Evolutionary conservation across 225 moss, liverwort and hornwort species (phyloP).

Genomic region (Rhytidiadelphus loreus): DNA sequence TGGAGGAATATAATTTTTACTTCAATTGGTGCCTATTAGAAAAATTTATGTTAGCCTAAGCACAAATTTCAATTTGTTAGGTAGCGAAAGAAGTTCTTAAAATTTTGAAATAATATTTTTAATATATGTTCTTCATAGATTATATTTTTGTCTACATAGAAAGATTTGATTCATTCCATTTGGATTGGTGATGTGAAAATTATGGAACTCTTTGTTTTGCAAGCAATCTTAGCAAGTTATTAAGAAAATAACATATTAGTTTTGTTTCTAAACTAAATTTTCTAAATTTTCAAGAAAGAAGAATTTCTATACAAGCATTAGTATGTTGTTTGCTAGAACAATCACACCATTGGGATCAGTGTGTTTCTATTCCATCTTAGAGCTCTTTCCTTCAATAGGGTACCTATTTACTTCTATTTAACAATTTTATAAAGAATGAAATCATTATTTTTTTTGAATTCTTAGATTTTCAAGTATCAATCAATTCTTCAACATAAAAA

Average conservation of each 20-base stretch:
- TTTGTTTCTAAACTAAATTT: no score
- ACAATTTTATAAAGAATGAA: background rate
- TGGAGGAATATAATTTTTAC: no score
- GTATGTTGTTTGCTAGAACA: background rate
- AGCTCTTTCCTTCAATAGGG: background rate
- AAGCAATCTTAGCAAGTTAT: background rate
- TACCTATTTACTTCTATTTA: no score
- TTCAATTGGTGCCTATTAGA: no score
- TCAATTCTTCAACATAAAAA: background rate
- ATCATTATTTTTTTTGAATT: no score
- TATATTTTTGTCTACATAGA: no score
- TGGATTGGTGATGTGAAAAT: background rate
- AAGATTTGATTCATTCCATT: background rate
- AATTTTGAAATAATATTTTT: no score
- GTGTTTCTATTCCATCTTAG: background rate
- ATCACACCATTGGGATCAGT: background rate
- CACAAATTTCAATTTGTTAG: no score
- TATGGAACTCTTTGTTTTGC: background rate
- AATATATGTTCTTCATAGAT: background rate
- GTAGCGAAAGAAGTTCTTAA: no score
- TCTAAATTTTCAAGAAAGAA: no score
- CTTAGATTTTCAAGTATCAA: background rate
- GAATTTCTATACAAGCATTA: background rate
- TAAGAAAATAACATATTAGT: no score
- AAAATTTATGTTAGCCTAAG: no score